Conservation (phyloP, 176 grass and related monocot species). For the Avena eriantha region DNA sequence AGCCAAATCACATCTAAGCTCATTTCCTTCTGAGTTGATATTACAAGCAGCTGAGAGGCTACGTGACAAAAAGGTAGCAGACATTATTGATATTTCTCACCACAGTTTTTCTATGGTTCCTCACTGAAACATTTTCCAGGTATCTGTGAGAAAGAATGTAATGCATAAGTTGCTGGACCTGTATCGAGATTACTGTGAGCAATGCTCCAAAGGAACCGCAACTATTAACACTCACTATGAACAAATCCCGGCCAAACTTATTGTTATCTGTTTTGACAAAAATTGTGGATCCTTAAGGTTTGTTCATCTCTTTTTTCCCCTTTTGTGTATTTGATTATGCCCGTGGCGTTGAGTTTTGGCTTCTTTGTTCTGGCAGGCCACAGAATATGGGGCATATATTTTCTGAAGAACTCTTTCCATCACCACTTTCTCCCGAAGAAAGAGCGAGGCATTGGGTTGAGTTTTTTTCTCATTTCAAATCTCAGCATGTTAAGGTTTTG, state of each 20-base stretch:
- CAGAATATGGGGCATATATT: conserved; percentile 80
- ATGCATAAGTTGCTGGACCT: conserved; percentile 81
- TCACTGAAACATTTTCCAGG: conserved; percentile 57
- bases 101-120: conserved; percentile 15
- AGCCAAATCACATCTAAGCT: conserved; percentile 75
- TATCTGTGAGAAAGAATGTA: conserved; percentile 87
- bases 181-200: conserved; percentile 77
- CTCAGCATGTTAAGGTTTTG: conserved; percentile 79
- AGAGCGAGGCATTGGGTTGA: conserved; percentile 86
- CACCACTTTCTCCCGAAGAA: conserved; percentile 82
- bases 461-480: conserved; percentile 83
- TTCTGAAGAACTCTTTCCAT: conserved; percentile 83
- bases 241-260: conserved; percentile 85
- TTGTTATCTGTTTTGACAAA: conserved; percentile 80
- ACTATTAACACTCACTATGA: conserved; percentile 68
- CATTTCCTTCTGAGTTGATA: conserved; percentile 76
- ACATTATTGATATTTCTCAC: conserved; percentile 29
- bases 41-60: conserved; percentile 63
- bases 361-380: conserved; percentile 61
- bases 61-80: conserved; percentile 88
- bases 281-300: conserved; percentile 80
- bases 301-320: conserved; percentile 22
- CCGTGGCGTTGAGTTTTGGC: conserved; percentile 32
- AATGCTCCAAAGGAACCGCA: conserved; percentile 75
- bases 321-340: conserved; percentile 25